Evolutionary conservation across 2,329 filamentous ascomycete species (phyloP).

Genomic region (Albifimbria verrucaria): DNA sequence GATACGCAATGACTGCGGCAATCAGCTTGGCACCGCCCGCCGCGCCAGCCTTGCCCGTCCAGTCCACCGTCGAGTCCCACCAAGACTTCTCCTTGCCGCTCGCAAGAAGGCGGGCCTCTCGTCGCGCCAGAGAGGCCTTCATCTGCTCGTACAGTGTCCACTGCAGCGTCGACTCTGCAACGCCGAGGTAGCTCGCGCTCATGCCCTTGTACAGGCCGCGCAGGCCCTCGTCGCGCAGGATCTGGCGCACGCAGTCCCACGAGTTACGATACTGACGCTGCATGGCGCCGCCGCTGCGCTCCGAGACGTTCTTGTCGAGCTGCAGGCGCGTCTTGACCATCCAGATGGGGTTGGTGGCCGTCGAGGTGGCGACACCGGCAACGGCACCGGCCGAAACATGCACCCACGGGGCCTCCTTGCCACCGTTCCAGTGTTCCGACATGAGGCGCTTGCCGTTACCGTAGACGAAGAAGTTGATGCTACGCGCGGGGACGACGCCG

Average conservation of each 20-base stretch:
- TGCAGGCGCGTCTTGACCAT: slow-evolving; percentile 91
- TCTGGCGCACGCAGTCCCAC: slow-evolving; percentile 81
- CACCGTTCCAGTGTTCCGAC: slow-evolving; percentile 68
- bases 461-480: slow-evolving; percentile 93
- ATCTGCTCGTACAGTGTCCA: slow-evolving; percentile 94
- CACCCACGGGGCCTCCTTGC: slow-evolving; percentile 68
- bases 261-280: slow-evolving; percentile 80
- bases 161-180: slow-evolving; percentile 85
- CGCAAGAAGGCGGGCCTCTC: slow-evolving; percentile 55
- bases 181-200: slow-evolving; percentile 86
- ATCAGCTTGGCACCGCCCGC: slow-evolving; percentile 84
- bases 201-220: slow-evolving; percentile 84
- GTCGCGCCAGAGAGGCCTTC: slow-evolving; percentile 67
- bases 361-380: slow-evolving; percentile 82
- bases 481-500: slow-evolving; percentile 82
- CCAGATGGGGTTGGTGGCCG: slow-evolving; percentile 95
- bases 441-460: slow-evolving; percentile 86
- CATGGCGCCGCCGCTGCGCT: slow-evolving; percentile 49
- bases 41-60: slow-evolving; percentile 74
- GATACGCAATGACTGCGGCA: slow-evolving; percentile 82
- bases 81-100: slow-evolving; percentile 61
- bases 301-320: slow-evolving; percentile 79
- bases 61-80: slow-evolving; percentile 74
- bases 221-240: slow-evolving; percentile 75
- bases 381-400: slow-evolving; percentile 73